Evolutionary conservation across 2,329 filamentous ascomycete species (phyloP).

Genomic region (Colletotrichum lupini): DNA sequence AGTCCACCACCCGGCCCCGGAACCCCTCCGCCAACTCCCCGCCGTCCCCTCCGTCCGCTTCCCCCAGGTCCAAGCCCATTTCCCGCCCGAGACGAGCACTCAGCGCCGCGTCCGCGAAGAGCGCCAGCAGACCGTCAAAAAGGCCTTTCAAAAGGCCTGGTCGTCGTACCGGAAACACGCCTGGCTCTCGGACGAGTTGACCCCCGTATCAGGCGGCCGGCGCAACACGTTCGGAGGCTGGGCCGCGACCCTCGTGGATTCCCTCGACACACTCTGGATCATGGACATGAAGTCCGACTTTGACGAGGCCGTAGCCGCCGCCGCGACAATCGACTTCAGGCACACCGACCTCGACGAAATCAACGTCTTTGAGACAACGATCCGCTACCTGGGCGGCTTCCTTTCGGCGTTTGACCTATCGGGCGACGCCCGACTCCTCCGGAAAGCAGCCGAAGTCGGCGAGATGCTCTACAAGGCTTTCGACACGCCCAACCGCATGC

Average conservation of each 20-base stretch:
- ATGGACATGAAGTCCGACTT: slow-evolving; percentile 70
- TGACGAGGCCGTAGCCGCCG: slow-evolving; percentile 60
- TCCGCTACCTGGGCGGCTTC: slow-evolving; percentile 56
- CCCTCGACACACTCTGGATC: slow-evolving; percentile 71
- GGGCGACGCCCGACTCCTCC: slow-evolving; percentile 50
- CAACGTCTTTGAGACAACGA: slow-evolving; percentile 58
- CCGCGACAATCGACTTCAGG: slow-evolving; percentile 61
- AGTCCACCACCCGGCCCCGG: too few species aligned
- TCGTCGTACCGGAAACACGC: too few species aligned
- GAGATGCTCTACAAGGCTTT: slow-evolving; percentile 60
- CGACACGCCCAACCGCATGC: slow-evolving; percentile 61
- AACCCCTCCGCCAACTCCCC: too few species aligned
- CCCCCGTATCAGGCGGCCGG: too few species aligned
- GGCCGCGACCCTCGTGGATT: slow-evolving; percentile 70
- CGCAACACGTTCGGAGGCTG: slow-evolving; percentile 64
- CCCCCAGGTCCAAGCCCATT: too few species aligned
- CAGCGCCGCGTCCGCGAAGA: too few species aligned
- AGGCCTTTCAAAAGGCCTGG: too few species aligned
- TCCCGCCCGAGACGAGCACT: too few species aligned
- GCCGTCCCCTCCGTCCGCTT: too few species aligned
- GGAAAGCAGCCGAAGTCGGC: slow-evolving; percentile 57
- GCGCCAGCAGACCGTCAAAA: too few species aligned
- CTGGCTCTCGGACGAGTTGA: too few species aligned
- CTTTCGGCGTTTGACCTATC: slow-evolving; percentile 62
- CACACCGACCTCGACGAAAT: slow-evolving; percentile 50